These are phyloP conservation scores for Phaeoacremonium minimum DNA, from an alignment of 2,329 filamentous ascomycete genomes.

Conservation along the genomic window DNA sequence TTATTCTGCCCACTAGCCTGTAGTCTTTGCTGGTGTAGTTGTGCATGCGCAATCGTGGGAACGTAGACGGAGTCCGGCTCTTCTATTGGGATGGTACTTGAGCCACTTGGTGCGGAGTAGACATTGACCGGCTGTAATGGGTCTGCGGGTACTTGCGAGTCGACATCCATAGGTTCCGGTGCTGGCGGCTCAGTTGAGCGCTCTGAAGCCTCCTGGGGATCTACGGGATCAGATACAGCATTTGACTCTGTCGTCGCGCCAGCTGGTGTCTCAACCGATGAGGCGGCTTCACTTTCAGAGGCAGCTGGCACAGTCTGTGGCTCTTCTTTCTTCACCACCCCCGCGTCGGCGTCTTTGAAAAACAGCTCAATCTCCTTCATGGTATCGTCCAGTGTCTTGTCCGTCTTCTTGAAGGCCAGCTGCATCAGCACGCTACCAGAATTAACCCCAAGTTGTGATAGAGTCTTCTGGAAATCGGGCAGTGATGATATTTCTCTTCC, in stretches of 20 bases:
- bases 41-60: conserved; percentile 71
- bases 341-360: conserved; percentile 52
- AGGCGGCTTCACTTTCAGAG: conserved; percentile 5
- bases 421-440: conserved; percentile 76
- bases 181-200: conserved; percentile 2
- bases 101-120: conserved; percentile 73
- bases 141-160: conserved; percentile 17
- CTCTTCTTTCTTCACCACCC: conserved; percentile 11
- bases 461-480: conserved; percentile 79
- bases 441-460: conserved; percentile 83
- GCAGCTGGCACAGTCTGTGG: conserved; percentile 8
- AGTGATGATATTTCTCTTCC: conserved; percentile 74
- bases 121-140: conserved; percentile 57
- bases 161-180: conserved; percentile 21
- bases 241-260: conserved; percentile 6
- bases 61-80: conserved; percentile 73
- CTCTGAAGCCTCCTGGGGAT: conserved; percentile 4
- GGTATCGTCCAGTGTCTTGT: conserved; percentile 77
- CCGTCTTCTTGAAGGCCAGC: conserved; percentile 71
- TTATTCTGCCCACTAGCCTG: conserved; percentile 62
- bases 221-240: conserved; percentile 3
- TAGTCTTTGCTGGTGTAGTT: conserved; percentile 67
- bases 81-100: conserved; percentile 62
- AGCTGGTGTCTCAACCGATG: conserved; percentile 5
- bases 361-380: conserved; percentile 76